Evolutionary conservation across 1,284 basidiomycete genomes (phyloP), one percentile per base, ranked within the genome.

Genomic region (Xerocomus subilludens): DNA sequence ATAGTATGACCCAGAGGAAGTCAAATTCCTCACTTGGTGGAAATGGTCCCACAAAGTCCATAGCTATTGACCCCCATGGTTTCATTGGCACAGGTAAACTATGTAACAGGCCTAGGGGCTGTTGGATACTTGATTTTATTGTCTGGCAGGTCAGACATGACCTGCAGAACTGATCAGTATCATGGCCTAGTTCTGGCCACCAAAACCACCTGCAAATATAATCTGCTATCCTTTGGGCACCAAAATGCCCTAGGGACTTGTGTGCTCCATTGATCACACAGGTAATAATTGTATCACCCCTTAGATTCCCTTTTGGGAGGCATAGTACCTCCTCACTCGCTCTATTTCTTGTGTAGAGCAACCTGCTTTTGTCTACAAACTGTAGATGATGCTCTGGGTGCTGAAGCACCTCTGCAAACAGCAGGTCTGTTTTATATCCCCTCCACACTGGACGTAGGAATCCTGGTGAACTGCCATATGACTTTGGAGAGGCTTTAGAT

Each of bases 1-100:
- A 80, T 3, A 85, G 77, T 0, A 85, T 63, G 0, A 84, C 78
- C 85, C 81, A 80, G 0, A 88, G 80, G 38, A 10, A 42, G 38
- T 42, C 16, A 16, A 10, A 16, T 16, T 42, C 38, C 9, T 16
- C 16, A 16, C 49, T 38, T 10, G 27, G 35, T n/a, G 33, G 47
- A 25, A 65, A 65, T 27, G 33, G 64, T n/a, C 33, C 27, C 45
- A 65, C 13, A 18, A 65, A 65, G 13, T 55, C 64, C 49, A 65
- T 65, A 1, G 64, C 33, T 14, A 65, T 65, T 21, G 64, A 65
- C 18, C 27, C 49, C 35, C 64, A 65, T 4, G 25, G 47, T 25
- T 25, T 7, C 20, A 5, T 53, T 1, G 35, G 49, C n/a, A 38
- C 51, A 13, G 35, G 64, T 11, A 53, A n/a, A 18, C 64, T 65